Base-by-base conservation (phyloP, 805 yeast genomes). In the Zygoascus ofunaensis region DNA sequence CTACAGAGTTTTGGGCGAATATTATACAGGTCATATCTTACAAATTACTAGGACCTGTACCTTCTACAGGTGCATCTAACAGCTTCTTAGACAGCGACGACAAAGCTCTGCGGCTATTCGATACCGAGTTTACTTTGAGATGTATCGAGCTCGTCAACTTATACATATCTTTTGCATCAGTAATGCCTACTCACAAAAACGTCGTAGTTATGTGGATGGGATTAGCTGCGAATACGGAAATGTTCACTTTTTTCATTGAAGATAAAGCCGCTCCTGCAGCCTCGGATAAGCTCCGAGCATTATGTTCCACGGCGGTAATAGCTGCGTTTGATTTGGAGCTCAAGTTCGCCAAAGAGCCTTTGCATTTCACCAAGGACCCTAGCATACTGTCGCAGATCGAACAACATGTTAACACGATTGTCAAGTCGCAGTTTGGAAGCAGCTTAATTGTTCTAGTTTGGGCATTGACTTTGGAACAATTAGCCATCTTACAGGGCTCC, bases 111-210 rank as follows among this genome's bases (percentile, higher is more conserved):
- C 33, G 21, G 14, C 22, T 42, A 20, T 28, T 33, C 30, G 24
- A 28, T 14, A 24, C 30, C 7, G 44, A 40, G 17, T 15, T 10
- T 10, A 19, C 45, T 3, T 30, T 19, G 14, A 14, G 41, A n/a
- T 26, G 32, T 24, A 10, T 37, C 18, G 41, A 37, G 12, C 24
- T 37, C 18, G n/a, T 37, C 41, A 17, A 37, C n/a, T 19, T 37
- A 20, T 26, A 23, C 12, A 18, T 37, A 23, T 19, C 24, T 4
- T 24, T 20, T 3, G n/a, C 33, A 3, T 3, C 41, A 23, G 23
- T 14, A 8, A 10, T 14, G 3, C 19, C 33, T 10, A 26, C 23
- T 19, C 5, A 17, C 7, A 26, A 15, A 3, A 33, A 37, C 3
- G 17, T 37, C n/a, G 15, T 21, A 15, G 33, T 15, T 5, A 8